These are phyloP conservation scores for Blastomyces parvus DNA, from an alignment of 2,329 filamentous ascomycete genomes.

Conservation along the genomic window DNA sequence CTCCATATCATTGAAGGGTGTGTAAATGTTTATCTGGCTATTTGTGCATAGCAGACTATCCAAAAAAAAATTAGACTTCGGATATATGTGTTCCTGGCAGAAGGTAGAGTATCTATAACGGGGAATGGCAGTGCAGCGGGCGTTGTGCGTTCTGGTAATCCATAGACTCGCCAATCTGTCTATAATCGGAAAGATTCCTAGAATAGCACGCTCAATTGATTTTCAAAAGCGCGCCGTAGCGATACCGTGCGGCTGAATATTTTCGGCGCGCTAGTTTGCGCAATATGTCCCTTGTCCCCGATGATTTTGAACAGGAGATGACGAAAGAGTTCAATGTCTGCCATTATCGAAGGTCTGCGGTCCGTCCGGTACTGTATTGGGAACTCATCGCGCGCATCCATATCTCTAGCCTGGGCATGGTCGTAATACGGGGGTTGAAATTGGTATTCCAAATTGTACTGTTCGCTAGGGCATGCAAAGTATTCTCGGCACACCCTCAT, in stretches of 20 bases:
- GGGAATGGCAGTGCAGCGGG: not conserved
- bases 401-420: not conserved
- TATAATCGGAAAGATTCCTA: not conserved
- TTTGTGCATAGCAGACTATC: not conserved
- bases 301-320: too few species aligned
- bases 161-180: not conserved
- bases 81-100: not conserved
- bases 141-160: not conserved
- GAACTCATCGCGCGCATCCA: not conserved
- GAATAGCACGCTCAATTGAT: not conserved
- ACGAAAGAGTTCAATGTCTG: not conserved
- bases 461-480: not conserved
- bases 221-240: not conserved
- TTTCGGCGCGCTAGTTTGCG: not conserved
- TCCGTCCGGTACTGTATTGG: not conserved
- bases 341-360: not conserved
- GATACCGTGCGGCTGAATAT: not conserved
- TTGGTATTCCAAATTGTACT: not conserved
- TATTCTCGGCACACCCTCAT: constrained; percentile 18
- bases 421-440: not conserved
- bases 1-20: not conserved
- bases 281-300: not conserved
- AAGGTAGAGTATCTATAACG: not conserved
- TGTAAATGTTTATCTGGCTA: not conserved
- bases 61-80: not conserved